Evolutionary conservation across 2,329 filamentous ascomycete species (phyloP).

Genomic region (Pseudocercospora macadamiae): DNA sequence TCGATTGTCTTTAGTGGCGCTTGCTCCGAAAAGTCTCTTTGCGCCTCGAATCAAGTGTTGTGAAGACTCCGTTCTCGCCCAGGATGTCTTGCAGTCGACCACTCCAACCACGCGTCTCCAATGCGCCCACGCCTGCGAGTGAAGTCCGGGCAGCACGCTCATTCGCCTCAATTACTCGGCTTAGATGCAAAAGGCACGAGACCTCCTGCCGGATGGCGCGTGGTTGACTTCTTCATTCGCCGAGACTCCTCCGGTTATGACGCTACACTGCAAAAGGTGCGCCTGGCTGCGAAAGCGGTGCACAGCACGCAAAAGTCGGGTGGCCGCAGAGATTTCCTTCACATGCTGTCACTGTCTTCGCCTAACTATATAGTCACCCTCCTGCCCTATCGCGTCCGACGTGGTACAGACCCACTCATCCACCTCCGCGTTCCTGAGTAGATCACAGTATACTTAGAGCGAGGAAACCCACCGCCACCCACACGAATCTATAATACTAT

Average conservation of each 20-base stretch:
- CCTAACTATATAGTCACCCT: background rate
- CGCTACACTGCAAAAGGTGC: background rate
- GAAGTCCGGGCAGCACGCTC: background rate
- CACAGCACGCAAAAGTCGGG: too few relatives aligned
- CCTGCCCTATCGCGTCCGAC: background rate
- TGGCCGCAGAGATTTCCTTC: background rate
- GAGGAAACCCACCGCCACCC: background rate
- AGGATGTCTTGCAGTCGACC: background rate
- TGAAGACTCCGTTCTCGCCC: conserved; percentile 1
- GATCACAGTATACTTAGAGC: background rate
- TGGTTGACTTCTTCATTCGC: background rate
- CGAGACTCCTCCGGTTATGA: background rate
- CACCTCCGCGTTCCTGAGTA: background rate
- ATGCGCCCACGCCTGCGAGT: background rate
- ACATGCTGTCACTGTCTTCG: background rate
- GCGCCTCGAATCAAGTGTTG: background rate
- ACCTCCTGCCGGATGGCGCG: background rate
- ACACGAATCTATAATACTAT: background rate
- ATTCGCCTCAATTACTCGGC: background rate
- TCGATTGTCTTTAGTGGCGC: background rate
- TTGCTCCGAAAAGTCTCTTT: background rate
- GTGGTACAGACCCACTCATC: background rate
- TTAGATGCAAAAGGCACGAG: background rate
- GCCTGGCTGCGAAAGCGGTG: background rate
- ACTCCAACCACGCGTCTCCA: conserved; percentile 1